Percentiles rank a stretch among this genome's conserved stretches.
Conservation (phyloP, 352 stramenopile species). For the Peronospora destructor region DNA sequence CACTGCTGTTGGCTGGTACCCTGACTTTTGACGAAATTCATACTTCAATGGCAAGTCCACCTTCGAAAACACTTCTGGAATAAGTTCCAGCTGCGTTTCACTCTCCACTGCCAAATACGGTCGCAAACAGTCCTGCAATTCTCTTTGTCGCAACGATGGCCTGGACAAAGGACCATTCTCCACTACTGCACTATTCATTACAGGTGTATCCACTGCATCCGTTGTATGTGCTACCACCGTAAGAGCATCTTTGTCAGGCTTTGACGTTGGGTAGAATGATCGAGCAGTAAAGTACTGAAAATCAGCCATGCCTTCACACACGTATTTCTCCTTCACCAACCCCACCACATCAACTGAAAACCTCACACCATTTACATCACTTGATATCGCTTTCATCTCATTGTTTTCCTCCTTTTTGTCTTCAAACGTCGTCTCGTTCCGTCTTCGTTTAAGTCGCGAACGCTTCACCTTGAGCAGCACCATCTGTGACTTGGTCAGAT, state of each 20-base stretch:
- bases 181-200: conserved; percentile 27
- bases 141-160: conserved; percentile 31
- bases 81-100: conserved; percentile 57
- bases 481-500: conserved; percentile 76
- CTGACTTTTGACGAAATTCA: conserved; percentile 70
- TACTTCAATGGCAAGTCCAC: conserved; percentile 79
- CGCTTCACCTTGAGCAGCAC: conserved; percentile 53
- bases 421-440: conserved; percentile 6
- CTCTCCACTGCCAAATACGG: conserved; percentile 47
- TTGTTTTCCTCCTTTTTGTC: conserved; percentile 15
- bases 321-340: conserved; percentile 68
- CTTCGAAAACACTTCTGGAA: conserved; percentile 80
- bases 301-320: conserved; percentile 82
- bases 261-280: conserved; percentile 45
- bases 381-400: conserved; percentile 1
- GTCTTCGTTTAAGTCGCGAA: conserved; percentile 24
- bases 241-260: conserved; percentile 24
- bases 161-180: conserved; percentile 38
- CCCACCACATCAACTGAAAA: conserved; percentile 47
- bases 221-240: conserved; percentile 20
- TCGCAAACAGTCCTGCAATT: conserved; percentile 48
- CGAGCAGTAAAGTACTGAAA: conserved; percentile 77
- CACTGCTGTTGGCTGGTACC: conserved; percentile 53
- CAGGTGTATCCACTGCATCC: conserved; percentile 17
- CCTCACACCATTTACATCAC: conserved; percentile 9